phyloP scores from a whole-genome alignment of 352 stramenopile genomes.

The Discostella stelligera region DNA sequence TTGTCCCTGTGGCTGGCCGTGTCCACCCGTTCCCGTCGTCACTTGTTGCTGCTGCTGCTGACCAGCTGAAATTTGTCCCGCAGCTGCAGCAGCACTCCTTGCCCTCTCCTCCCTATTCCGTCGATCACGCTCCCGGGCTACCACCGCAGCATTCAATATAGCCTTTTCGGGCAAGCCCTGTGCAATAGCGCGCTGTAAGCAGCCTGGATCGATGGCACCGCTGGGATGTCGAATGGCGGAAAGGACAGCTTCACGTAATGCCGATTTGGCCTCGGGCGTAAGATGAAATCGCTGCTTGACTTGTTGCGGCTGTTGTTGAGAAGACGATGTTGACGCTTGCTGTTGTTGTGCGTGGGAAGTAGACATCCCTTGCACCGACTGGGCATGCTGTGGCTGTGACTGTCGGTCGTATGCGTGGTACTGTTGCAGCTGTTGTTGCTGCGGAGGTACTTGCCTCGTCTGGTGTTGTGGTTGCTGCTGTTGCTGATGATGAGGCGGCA shows the following conservation, averaged over 20 bases:
- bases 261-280: conserved; percentile 64
- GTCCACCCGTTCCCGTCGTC: neutral
- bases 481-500: conserved; percentile 6
- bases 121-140: conserved; percentile 67
- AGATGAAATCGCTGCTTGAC: conserved; percentile 51
- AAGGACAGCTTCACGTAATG: conserved; percentile 75
- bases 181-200: conserved; percentile 65
- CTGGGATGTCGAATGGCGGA: conserved; percentile 69
- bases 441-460: conserved; percentile 11
- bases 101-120: conserved; percentile 57
- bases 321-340: conserved; percentile 11
- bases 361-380: neutral
- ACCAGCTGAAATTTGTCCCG: neutral
- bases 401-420: conserved; percentile 6
- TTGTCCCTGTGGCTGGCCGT: neutral
- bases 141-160: conserved; percentile 76
- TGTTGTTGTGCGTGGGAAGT: conserved; percentile 17
- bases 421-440: conserved; percentile 21
- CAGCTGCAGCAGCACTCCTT: neutral
- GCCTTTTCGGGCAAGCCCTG: conserved; percentile 70
- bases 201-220: conserved; percentile 59
- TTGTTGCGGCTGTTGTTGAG: neutral
- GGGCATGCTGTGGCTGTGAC: conserved; percentile 5
- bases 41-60: neutral
- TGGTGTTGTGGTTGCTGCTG: conserved; percentile 15